Evolutionary conservation across 768 basidiomycete genomes (phyloP).

Genomic region (Suillus plorans): DNA sequence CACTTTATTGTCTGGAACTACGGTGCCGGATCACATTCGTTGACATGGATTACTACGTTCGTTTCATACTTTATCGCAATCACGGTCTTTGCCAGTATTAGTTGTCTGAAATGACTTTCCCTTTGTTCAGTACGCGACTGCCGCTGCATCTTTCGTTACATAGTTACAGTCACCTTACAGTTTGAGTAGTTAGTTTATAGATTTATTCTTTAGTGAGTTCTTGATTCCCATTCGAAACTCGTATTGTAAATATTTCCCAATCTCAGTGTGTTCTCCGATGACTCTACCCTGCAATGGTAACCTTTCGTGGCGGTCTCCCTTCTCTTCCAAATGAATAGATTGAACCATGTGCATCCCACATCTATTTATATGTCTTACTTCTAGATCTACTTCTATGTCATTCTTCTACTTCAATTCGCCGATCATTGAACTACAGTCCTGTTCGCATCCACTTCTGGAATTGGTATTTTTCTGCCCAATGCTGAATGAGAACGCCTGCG

Average conservation of each 20-base stretch:
- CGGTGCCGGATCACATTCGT: not conserved
- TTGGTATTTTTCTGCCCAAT: slow-evolving; percentile 63
- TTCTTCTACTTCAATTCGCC: slow-evolving; percentile 10
- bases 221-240: not conserved
- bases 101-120: not conserved
- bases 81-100: not conserved
- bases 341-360: not conserved
- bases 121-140: not conserved
- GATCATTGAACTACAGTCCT: slow-evolving; percentile 1
- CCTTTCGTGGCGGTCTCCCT: not conserved
- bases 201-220: not conserved
- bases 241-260: not conserved
- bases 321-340: not conserved
- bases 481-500: slow-evolving; percentile 79
- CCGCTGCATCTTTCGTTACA: not conserved
- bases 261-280: not conserved
- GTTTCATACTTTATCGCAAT: not conserved
- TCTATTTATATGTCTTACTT: slow-evolving; percentile 36
- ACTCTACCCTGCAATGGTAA: not conserved
- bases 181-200: not conserved
- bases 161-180: not conserved
- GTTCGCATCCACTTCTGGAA: not conserved
- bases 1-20: not conserved
- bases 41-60: not conserved
- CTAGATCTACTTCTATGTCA: not conserved